phyloP scores from a whole-genome alignment of 2,329 filamentous ascomycete genomes.

The Coniochaeta ligniaria region DNA sequence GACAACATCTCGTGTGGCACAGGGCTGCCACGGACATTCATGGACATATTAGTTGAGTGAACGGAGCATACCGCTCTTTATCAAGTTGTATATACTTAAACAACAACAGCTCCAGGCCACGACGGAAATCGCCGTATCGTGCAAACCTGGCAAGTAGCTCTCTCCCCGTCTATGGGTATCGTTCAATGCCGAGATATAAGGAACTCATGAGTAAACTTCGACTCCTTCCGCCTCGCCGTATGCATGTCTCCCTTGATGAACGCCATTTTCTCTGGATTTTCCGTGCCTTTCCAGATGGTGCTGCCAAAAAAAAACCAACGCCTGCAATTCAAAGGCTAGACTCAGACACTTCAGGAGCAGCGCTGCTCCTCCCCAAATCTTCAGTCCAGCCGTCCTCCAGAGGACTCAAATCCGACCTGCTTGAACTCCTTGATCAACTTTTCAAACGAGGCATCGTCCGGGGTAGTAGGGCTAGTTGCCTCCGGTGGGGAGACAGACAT shows the following conservation, averaged over 20 bases:
- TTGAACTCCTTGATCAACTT: not conserved
- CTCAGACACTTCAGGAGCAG: not conserved
- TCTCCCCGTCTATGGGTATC: not conserved
- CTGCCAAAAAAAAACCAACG: not conserved
- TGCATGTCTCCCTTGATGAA: not conserved
- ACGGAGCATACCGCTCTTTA: not conserved
- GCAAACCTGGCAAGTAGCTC: not conserved
- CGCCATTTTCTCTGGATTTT: not conserved
- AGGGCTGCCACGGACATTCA: too few relatives aligned
- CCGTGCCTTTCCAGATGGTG: not conserved
- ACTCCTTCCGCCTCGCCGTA: not conserved
- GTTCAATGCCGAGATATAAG: not conserved
- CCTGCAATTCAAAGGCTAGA: too few relatives aligned
- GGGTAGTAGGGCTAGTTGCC: conserved; percentile 6
- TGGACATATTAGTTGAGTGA: not conserved
- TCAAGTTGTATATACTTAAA: not conserved
- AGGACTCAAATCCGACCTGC: not conserved
- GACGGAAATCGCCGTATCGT: not conserved
- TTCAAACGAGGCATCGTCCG: not conserved
- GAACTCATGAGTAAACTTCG: not conserved
- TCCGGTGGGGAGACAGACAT: conserved; percentile 12
- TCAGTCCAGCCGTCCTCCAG: not conserved
- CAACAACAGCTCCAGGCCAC: not conserved
- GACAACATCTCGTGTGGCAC: too few relatives aligned
- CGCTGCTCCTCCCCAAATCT: not conserved